These are phyloP conservation scores for Raddia distichophylla DNA, from an alignment of 176 grass and related monocot species.

Conservation along the genomic window DNA sequence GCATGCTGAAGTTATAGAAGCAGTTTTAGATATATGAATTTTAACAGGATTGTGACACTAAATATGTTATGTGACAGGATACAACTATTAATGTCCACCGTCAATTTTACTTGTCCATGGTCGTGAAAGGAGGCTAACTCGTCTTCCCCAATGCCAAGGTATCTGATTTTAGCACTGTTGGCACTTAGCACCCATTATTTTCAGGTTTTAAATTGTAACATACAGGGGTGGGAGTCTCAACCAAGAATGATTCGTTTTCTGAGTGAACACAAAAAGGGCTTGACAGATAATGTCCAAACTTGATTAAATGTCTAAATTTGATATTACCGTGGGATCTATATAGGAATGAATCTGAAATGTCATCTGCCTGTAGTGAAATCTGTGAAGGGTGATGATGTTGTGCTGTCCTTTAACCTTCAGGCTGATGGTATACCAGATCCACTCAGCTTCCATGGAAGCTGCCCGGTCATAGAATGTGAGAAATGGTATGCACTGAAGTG, in stretches of 20 bases:
- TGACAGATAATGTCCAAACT: not conserved
- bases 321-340: not conserved
- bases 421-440: slow-evolving; percentile 42
- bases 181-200: too few species aligned
- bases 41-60: not conserved
- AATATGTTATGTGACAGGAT: slow-evolving; percentile 37
- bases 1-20: not conserved
- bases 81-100: not conserved
- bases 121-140: slow-evolving; percentile 74
- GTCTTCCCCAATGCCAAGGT: slow-evolving; percentile 76
- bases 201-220: not conserved
- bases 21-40: slow-evolving; percentile 9
- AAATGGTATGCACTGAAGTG: slow-evolving; percentile 65
- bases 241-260: slow-evolving; percentile 1
- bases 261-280: slow-evolving; percentile 5
- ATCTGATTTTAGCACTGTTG: not conserved
- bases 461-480: slow-evolving; percentile 57
- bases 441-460: slow-evolving; percentile 49
- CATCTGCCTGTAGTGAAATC: slow-evolving; percentile 26
- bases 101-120: slow-evolving; percentile 63
- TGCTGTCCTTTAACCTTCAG: slow-evolving; percentile 58
- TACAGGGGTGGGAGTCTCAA: not conserved
- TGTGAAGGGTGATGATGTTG: slow-evolving; percentile 52
- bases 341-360: slow-evolving; percentile 2
- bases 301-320: not conserved